Percentiles rank a stretch among this genome's conserved stretches.
These are phyloP conservation scores for Magnolia kwangsiensis DNA, from an alignment of 164 flowering plant genomes.

Conservation along the genomic window DNA sequence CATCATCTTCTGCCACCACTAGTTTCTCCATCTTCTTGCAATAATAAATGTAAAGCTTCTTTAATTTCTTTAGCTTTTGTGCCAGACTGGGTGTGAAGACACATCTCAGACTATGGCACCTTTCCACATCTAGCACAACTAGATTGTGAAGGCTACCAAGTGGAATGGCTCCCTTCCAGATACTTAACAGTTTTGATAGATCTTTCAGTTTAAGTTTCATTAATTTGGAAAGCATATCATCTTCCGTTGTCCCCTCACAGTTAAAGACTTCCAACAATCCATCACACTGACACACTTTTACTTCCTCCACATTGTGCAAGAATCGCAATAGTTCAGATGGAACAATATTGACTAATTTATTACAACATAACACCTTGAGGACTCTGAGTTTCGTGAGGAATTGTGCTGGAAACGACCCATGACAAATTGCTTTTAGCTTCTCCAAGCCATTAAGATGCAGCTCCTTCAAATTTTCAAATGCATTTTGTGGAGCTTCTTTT, in stretches of 20 bases:
- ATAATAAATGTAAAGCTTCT: not conserved
- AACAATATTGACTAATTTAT: not conserved
- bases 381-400: slow-evolving; percentile 3
- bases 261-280: slow-evolving; percentile 8
- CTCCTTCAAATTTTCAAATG: not conserved
- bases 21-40: not conserved
- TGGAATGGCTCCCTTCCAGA: slow-evolving; percentile 5
- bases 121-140: not conserved
- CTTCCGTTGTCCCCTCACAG: not conserved
- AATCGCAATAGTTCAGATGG: not conserved
- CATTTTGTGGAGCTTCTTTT: not conserved
- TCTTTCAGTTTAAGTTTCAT: not conserved
- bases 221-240: not conserved
- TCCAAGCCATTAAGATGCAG: not conserved
- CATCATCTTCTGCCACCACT: too few species aligned
- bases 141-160: slow-evolving; percentile 2
- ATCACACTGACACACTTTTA: not conserved
- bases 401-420: not conserved
- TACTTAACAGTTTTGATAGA: not conserved
- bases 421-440: not conserved
- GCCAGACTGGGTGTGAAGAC: not conserved
- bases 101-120: not conserved
- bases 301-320: not conserved
- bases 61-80: not conserved
- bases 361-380: not conserved